A percentile compares a stretch with the other conserved stretches of the same genome.
Evolutionary conservation across 75 land plant species (phyloP).

Genomic region (Picea glauca): DNA sequence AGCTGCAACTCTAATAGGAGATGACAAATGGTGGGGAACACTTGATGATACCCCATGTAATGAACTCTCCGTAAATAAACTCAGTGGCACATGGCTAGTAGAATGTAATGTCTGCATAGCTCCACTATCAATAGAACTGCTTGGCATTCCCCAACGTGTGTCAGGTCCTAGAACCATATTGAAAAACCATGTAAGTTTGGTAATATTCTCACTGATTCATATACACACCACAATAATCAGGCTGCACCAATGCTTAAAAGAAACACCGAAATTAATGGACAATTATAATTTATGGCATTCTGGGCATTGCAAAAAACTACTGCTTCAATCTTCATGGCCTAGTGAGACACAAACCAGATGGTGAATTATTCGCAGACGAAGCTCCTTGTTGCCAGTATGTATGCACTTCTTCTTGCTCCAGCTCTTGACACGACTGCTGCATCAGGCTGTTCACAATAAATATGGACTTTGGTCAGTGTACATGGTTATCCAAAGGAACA

Average conservation of each 20-base stretch:
- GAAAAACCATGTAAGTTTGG: not conserved
- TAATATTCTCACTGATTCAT: constrained; percentile 9
- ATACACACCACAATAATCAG: not conserved
- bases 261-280: constrained; percentile 4
- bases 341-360: constrained; percentile 24
- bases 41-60: constrained; percentile 37
- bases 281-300: not conserved
- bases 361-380: constrained; percentile 27
- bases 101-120: constrained; percentile 23
- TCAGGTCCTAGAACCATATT: constrained; percentile 31
- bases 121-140: constrained; percentile 30
- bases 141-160: constrained; percentile 18
- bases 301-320: not conserved
- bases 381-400: constrained; percentile 24
- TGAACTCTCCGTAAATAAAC: constrained; percentile 20
- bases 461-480: constrained; percentile 5
- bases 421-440: constrained; percentile 49
- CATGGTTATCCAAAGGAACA: not conserved
- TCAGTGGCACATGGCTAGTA: not conserved
- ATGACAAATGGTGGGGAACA: constrained; percentile 45
- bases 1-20: constrained; percentile 39
- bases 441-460: constrained; percentile 40
- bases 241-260: not conserved
- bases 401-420: constrained; percentile 42
- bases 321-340: constrained; percentile 5